Base-by-base conservation (phyloP, 225 moss, liverwort and hornwort genomes). In the Polytrichum commune region DNA sequence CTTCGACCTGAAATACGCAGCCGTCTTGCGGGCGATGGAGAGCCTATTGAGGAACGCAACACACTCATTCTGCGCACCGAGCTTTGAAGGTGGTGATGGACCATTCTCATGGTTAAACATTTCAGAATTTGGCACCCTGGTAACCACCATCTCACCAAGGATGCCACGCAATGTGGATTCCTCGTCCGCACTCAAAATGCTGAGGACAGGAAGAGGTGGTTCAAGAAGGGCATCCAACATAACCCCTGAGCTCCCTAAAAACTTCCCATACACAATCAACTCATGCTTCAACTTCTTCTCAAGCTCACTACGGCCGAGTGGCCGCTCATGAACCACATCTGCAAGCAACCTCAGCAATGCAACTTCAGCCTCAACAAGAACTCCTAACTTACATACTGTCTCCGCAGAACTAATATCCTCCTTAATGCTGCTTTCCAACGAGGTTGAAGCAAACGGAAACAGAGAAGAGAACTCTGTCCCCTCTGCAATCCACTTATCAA, bases 311-410 rank as follows among this genome's bases (percentile, higher is more conserved):
- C 60, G 4, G 4, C 30, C 54, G 65, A 53, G 35, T 5, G 27
- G 53, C 19, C 57, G 56, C 29, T 57, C 55, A 8, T 33, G 20
- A 29, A 74, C 57, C 55, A 74, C 16, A 55, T 79, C 84, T 55
- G 62, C 73, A 3, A 66, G 70, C 16, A 88, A 71, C 55, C 81
- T 72, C 22, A 88, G 73, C 77, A 88, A 65, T 4, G 80, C 74
- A 62, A 78, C 84, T 71, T 85, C 84, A 23, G 71, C 78, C 78
- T 82, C 84, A 7, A 88, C 88, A 3, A 80, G 53, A 66, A 84
- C 78, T 3, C 79, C 84, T 0, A 88, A 54, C 27, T 18, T 60
- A 8, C 55, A 66, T 8, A 82, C 78, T n/a, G 77, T 73, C 54
- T 84, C 82, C 63, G 70, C 30, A 6, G 80, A 78, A 26, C 74